Evolutionary conservation across 169 alveolate genomes (phyloP), one percentile per base, ranked within the genome.

Genomic region (Eimeria praecox): DNA sequence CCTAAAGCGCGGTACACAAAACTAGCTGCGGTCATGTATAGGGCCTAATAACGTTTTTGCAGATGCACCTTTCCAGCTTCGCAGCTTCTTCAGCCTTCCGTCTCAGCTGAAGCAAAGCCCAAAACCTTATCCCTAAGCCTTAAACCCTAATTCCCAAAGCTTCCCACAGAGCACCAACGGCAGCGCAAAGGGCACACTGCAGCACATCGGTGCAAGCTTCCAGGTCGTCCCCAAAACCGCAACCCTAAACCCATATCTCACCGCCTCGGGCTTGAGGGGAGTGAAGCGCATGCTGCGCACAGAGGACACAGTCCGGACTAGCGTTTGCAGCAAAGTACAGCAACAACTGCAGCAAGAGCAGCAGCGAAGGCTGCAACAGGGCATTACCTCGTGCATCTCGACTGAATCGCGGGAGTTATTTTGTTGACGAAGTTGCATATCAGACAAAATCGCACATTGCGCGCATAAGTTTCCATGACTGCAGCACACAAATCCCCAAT

Each of bases 401-500:
- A 98, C 97, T 99, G 99, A 33, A 99, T 97, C 35, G 99, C 99
- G 8, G 99, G 99, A 90, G 99, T 99, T 91, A 99, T 98, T 96
- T 99, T 99, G 94, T 99, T 98, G 75, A 99, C 99, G 94, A 99
- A 99, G 97, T 99, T 99, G 97, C 99, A 99, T 69, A 99, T 99
- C 88, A 99, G 97, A 95, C 99, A 98, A 96, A 99, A 99, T 86
- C 99, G 98, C 3, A 99, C 99, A 96, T 99, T 98, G 71, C 98
- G 97, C 40, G 99, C 98, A 96, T 99, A 99, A 66, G 99, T 98
- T 97, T 99, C 99, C 98, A 99, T 99, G 95, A 99, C 97, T 95
- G 88, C n/a, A 27, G 30, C 56, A 27, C 42, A 16, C 89, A 82
- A 46, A n/a, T 18, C 90, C 90, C 8, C 90, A 82, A 82, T 30